Conservation (phyloP, 371 early-diverging fungal species). For the Mucor indicus region DNA sequence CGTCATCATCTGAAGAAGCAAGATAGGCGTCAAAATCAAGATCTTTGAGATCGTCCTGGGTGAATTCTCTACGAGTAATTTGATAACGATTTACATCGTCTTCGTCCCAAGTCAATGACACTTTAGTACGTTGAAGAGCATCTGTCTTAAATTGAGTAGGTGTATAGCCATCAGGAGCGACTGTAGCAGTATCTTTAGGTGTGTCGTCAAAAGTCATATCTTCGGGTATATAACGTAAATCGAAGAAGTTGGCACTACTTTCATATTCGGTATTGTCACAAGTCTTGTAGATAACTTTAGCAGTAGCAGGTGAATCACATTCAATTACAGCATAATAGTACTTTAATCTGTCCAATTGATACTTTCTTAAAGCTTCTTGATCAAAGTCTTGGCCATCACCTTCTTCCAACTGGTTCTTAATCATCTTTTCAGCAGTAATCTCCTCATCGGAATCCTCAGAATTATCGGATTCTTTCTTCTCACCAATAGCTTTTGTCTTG, state of each 20-base stretch:
- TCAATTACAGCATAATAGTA: slow-evolving; percentile 97
- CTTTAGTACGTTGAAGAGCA: slow-evolving; percentile 91
- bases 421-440: slow-evolving; percentile 43
- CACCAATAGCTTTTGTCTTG: slow-evolving; percentile 8
- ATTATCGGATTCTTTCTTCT: slow-evolving; percentile 16
- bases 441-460: slow-evolving; percentile 49
- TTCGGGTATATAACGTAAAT: slow-evolving; percentile 96
- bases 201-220: slow-evolving; percentile 85
- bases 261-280: slow-evolving; percentile 97
- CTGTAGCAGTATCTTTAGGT: slow-evolving; percentile 61
- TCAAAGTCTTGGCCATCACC: slow-evolving; percentile 77
- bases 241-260: slow-evolving; percentile 90
- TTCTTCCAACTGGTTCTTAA: slow-evolving; percentile 56
- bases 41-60: slow-evolving; percentile 83
- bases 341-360: slow-evolving; percentile 89
- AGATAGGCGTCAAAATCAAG: slow-evolving; percentile 91
- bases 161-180: slow-evolving; percentile 79
- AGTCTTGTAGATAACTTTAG: slow-evolving; percentile 73
- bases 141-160: slow-evolving; percentile 81
- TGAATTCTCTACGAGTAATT: slow-evolving; percentile 79
- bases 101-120: slow-evolving; percentile 95
- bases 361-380: slow-evolving; percentile 80
- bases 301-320: slow-evolving; percentile 86
- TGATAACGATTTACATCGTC: slow-evolving; percentile 87
- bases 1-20: slow-evolving; percentile 75